Base-by-base conservation (phyloP, 176 grass and related monocot species). In the Rhipidocladum racemiflorum region DNA sequence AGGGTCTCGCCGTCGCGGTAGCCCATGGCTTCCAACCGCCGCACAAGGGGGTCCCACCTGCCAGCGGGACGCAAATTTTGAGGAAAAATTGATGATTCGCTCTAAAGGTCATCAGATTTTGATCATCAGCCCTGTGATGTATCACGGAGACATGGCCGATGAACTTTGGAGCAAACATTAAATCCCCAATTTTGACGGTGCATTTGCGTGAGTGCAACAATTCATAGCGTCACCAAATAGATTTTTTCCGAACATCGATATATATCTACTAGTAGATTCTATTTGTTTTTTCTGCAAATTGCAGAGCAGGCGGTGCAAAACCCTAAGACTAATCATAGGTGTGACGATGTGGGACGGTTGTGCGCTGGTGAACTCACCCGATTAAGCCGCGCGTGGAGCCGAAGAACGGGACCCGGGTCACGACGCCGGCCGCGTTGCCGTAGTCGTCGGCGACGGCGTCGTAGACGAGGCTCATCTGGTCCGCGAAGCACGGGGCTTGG, bases 381-480 rank as follows among this genome's bases (percentile, higher is more conserved):
- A 70, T 42, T 13, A 95, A 44, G 59, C 73, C 78, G 55, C 64
- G 53, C 27, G 83, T 65, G 40, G 93, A 95, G 42, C 81, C 81
- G 43, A 95, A 95, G 64, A 53, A 85, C 7, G 93, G 93, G 35
- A 84, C 79, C 30, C 87, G 70, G 25, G 87, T 88, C 2, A 72
- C 51, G 28, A 95, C 87, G 63, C 93, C 90, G 85, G 45, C 82
- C 12, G 14, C 79, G 73, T 92, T 86, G 38, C 73, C 43, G 82
- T 90, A 95, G 80, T 95, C 93, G 75, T 86, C 88, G 82, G 78
- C 63, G 70, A 55, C 77, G 65, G 74, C 27, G 43, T 90, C 81
- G 87, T 92, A 95, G 75, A 82, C 49, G 68, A 95, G 49, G 50
- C 54, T 88, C 87, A 95, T 86, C 79, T 85, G 65, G 78, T 90